Conservation (phyloP, 2,329 filamentous ascomycete genomes). For the Botrytis medusae region DNA sequence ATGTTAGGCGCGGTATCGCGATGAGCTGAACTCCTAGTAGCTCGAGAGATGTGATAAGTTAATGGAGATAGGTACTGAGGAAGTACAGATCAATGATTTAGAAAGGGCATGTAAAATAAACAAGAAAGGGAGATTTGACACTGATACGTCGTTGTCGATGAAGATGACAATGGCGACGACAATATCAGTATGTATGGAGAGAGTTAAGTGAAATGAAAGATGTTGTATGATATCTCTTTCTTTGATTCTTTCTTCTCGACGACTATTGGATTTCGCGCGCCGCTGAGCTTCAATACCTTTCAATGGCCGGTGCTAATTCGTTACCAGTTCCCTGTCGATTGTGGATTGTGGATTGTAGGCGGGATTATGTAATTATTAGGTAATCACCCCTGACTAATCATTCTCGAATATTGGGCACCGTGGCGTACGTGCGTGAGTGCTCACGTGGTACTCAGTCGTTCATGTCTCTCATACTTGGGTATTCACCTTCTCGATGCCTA, state of each 20-base stretch:
- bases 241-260: neutral
- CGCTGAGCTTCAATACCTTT: neutral
- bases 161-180: neutral
- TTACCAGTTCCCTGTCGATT: neutral
- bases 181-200: neutral
- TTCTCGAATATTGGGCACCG: accelerated
- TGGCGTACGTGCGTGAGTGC: too few relatives aligned
- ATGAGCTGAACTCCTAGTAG: neutral
- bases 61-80: neutral
- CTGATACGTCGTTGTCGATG: neutral
- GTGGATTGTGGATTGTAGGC: neutral
- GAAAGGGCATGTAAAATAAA: neutral
- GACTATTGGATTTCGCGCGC: neutral
- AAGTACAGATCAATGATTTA: neutral
- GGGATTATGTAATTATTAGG: neutral
- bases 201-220: neutral
- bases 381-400: neutral
- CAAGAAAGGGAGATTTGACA: neutral
- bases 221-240: neutral
- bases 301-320: neutral
- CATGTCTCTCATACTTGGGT: too few relatives aligned
- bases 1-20: neutral
- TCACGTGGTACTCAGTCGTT: too few relatives aligned
- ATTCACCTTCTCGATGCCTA: too few relatives aligned
- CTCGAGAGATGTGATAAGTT: neutral